Percentiles rank a stretch among this genome's conserved stretches.
These are phyloP conservation scores for Fusarium poae DNA, from an alignment of 2,329 filamentous ascomycete genomes.

Conservation along the genomic window DNA sequence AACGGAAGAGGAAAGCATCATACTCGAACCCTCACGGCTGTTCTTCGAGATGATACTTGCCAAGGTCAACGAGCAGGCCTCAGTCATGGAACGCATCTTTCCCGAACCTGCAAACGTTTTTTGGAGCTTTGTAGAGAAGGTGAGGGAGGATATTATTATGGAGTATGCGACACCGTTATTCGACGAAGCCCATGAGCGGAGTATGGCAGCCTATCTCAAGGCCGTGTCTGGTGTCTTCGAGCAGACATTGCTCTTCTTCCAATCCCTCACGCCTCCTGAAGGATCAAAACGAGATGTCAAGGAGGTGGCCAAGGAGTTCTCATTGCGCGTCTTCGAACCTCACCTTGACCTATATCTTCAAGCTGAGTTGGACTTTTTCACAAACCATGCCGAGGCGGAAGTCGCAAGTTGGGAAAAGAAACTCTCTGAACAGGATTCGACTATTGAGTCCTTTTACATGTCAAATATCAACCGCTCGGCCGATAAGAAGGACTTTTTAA, in stretches of 20 bases:
- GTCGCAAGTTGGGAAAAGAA: slow-evolving; percentile 92
- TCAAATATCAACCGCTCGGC: slow-evolving; percentile 93
- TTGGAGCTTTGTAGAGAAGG: slow-evolving; percentile 82
- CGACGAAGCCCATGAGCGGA: slow-evolving; percentile 85
- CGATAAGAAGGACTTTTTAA: slow-evolving; percentile 95
- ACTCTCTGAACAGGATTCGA: slow-evolving; percentile 89
- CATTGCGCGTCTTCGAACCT: slow-evolving; percentile 84
- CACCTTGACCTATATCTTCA: slow-evolving; percentile 94
- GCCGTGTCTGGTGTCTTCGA: slow-evolving; percentile 90
- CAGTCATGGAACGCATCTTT: slow-evolving; percentile 86
- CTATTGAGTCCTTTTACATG: slow-evolving; percentile 95
- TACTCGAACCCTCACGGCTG: slow-evolving; percentile 80
- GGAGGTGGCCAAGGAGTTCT: slow-evolving; percentile 74
- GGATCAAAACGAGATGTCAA: slow-evolving; percentile 71
- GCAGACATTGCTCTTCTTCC: slow-evolving; percentile 83
- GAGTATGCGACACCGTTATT: slow-evolving; percentile 89
- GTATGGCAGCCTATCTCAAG: slow-evolving; percentile 82
- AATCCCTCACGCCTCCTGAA: slow-evolving; percentile 76
- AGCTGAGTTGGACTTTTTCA: slow-evolving; percentile 91
- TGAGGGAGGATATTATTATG: slow-evolving; percentile 85
- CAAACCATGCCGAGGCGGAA: slow-evolving; percentile 78
- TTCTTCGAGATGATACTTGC: slow-evolving; percentile 83
- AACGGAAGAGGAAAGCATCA: slow-evolving; percentile 71
- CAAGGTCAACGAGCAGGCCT: slow-evolving; percentile 85
- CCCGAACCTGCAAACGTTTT: slow-evolving; percentile 77